Conservation (phyloP, 129 eudicot species). For the Centrapalus pauciflorus region DNA sequence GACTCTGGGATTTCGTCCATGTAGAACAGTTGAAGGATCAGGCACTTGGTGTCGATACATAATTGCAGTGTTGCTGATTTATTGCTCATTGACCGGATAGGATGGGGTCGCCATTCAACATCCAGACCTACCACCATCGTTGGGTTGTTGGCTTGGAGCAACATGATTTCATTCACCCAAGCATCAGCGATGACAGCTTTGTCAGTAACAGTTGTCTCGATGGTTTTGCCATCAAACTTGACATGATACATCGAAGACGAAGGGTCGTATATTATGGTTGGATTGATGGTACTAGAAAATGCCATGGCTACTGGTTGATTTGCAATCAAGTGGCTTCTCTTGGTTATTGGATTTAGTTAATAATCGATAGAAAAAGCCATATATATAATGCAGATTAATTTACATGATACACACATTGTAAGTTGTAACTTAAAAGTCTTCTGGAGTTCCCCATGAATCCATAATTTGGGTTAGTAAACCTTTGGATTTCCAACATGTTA, state of each 20-base stretch:
- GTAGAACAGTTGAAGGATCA: constrained; percentile 67
- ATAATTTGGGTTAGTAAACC: not conserved
- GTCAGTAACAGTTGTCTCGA: constrained; percentile 53
- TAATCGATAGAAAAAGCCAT: not conserved
- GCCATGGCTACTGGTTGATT: constrained; percentile 15
- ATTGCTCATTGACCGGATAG: constrained; percentile 38
- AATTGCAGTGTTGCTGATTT: constrained; percentile 65
- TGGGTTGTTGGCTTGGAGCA: constrained; percentile 5
- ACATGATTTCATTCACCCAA: constrained; percentile 33
- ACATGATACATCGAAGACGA: constrained; percentile 36
- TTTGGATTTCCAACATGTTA: not conserved
- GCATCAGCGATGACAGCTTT: constrained; percentile 24
- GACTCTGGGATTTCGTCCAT: constrained; percentile 56
- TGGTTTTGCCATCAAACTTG: constrained; percentile 35
- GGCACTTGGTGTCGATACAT: constrained; percentile 46
- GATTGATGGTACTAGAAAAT: constrained; percentile 4
- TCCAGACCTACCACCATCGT: constrained; percentile 65
- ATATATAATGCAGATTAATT: not conserved
- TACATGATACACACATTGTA: not conserved
- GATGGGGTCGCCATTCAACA: constrained; percentile 64
- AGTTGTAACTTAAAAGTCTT: not conserved
- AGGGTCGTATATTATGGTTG: constrained; percentile 28
- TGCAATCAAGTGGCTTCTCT: not conserved
- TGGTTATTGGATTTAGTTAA: not conserved
- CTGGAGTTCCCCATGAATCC: not conserved